phyloP scores from a whole-genome alignment of 1,284 basidiomycete genomes.

The Trichosporon sp. region DNA sequence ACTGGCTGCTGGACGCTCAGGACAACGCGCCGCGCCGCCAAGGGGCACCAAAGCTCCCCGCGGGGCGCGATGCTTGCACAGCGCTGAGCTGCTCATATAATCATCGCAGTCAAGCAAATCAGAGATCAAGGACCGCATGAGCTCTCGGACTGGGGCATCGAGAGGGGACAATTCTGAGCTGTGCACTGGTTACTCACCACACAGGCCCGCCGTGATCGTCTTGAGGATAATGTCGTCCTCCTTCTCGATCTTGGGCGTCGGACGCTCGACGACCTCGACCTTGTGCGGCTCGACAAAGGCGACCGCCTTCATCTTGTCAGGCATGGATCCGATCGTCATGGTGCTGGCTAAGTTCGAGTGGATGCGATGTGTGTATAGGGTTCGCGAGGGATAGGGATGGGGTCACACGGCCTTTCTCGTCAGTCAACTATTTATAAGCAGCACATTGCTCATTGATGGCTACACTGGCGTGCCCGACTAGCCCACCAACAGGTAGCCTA shows the following conservation, averaged over 20 bases:
- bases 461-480: background rate
- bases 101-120: too few species aligned
- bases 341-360: background rate
- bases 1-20: too few species aligned
- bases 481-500: background rate
- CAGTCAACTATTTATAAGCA: background rate
- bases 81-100: too few species aligned
- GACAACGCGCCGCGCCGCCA: too few species aligned
- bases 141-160: too few species aligned
- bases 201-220: conserved; percentile 32
- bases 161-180: too few species aligned
- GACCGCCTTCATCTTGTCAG: conserved; percentile 35
- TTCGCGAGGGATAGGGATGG: too few species aligned
- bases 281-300: conserved; percentile 29
- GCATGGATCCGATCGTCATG: conserved; percentile 6
- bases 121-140: too few species aligned
- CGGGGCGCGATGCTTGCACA: too few species aligned
- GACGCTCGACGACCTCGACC: conserved; percentile 31
- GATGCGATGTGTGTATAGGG: background rate
- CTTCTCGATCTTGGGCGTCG: conserved; percentile 27
- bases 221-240: conserved; percentile 38
- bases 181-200: conserved; percentile 25
- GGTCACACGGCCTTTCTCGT: too few species aligned
- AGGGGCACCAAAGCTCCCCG: too few species aligned
- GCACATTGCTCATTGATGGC: background rate